Conservation (phyloP, 2,329 filamentous ascomycete genomes). For the Botrytis byssoidea region DNA sequence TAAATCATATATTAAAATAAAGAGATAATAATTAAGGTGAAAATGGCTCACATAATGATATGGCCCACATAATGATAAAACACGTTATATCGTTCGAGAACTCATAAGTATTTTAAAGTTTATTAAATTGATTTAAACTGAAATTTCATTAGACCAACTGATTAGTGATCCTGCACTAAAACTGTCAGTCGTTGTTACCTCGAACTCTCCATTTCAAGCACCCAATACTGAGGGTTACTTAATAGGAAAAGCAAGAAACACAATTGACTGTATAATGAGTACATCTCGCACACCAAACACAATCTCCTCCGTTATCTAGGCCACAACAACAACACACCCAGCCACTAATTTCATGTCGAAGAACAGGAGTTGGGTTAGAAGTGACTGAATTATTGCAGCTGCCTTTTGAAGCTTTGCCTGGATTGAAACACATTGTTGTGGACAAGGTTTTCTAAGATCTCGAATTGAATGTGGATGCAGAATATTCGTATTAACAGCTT, state of each 20-base stretch:
- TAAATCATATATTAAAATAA: no score
- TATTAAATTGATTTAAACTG: background rate
- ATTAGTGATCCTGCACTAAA: background rate
- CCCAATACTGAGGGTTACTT: background rate
- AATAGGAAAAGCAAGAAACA: background rate
- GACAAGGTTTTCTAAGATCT: background rate
- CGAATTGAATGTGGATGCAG: background rate
- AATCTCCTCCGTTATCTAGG: background rate
- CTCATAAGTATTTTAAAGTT: background rate
- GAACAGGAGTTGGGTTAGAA: background rate
- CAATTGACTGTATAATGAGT: constrained; percentile 11
- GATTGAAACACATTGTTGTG: background rate
- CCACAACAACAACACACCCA: constrained; percentile 16
- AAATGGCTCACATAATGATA: no score
- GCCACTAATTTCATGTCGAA: background rate
- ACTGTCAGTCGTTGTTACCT: background rate
- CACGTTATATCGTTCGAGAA: background rate
- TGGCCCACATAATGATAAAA: no score
- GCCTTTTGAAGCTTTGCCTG: background rate
- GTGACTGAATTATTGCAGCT: background rate
- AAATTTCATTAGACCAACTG: background rate
- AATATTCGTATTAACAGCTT: background rate
- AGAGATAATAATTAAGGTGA: no score
- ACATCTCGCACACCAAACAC: background rate
- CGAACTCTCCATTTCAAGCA: background rate